Percentiles rank a stretch among this genome's conserved stretches.
Conservation (phyloP, 345 rosid species). For the Rhizophora apiculata region DNA sequence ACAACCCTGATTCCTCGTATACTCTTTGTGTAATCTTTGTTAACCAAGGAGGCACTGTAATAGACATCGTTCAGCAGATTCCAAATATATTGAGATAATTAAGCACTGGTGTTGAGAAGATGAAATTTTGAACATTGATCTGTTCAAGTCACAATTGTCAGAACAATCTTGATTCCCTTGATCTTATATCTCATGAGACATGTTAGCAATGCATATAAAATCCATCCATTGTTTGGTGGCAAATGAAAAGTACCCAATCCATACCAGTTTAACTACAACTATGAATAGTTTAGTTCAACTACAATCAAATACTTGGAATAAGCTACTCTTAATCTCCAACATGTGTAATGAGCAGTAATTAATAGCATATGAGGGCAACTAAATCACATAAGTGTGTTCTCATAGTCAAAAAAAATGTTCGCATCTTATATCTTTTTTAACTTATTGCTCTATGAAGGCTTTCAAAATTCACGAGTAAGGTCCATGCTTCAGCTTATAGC, state of each 20-base stretch:
- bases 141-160: background rate
- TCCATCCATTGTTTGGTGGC: no score
- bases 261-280: background rate
- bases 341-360: background rate
- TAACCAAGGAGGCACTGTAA: constrained; percentile 77
- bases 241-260: no score
- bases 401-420: no score
- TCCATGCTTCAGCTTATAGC: no score
- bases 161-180: background rate
- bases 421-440: no score
- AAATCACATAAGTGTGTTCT: no score
- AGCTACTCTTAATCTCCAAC: background rate
- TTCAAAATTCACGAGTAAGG: no score
- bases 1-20: constrained; percentile 57
- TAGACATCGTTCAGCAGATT: constrained; percentile 15
- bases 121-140: background rate
- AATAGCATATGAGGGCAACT: background rate
- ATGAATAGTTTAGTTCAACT: background rate
- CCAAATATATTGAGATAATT: background rate
- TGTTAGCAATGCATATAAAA: no score
- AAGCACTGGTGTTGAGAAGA: background rate
- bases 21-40: constrained; percentile 56
- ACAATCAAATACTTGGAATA: background rate
- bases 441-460: no score
- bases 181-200: background rate